Evolutionary conservation across 257 asterid genomes (phyloP).

Genomic region (Echium plantagineum): DNA sequence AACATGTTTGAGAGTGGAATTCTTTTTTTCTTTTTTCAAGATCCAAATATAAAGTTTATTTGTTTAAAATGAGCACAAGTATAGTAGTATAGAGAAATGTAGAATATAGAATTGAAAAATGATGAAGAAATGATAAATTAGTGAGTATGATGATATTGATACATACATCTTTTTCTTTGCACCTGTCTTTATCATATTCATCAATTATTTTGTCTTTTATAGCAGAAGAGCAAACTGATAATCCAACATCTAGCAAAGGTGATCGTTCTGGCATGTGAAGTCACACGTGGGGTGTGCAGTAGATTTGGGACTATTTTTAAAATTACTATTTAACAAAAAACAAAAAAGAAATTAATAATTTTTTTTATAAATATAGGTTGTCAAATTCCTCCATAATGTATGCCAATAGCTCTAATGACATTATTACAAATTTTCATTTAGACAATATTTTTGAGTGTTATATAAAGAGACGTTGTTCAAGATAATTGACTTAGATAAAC

Average conservation of each 20-base stretch:
- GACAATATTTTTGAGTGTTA: too few relatives aligned
- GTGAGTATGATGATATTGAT: not conserved
- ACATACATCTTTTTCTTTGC: not conserved
- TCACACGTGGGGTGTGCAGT: constrained; percentile 59
- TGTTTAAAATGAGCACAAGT: constrained; percentile 4
- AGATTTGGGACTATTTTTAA: not conserved
- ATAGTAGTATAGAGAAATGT: too few relatives aligned
- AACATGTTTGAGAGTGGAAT: constrained; percentile 27
- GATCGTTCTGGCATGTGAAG: constrained; percentile 16
- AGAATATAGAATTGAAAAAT: too few relatives aligned
- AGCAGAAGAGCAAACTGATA: constrained; percentile 20
- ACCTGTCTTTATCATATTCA: constrained; percentile 19
- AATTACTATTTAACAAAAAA: too few relatives aligned
- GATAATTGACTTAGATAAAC: too few relatives aligned
- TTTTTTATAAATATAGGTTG: too few relatives aligned
- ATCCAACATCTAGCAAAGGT: constrained; percentile 3
- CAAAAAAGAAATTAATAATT: too few relatives aligned
- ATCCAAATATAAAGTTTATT: constrained; percentile 1
- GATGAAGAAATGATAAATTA: not conserved
- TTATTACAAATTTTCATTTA: too few relatives aligned
- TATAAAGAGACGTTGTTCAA: too few relatives aligned
- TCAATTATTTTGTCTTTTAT: constrained; percentile 42
- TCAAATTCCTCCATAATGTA: too few relatives aligned
- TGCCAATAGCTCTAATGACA: too few relatives aligned
- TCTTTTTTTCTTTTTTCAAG: not conserved